Base-by-base conservation (phyloP, 2,329 filamentous ascomycete species). In the Furcasterigmium furcatum region DNA sequence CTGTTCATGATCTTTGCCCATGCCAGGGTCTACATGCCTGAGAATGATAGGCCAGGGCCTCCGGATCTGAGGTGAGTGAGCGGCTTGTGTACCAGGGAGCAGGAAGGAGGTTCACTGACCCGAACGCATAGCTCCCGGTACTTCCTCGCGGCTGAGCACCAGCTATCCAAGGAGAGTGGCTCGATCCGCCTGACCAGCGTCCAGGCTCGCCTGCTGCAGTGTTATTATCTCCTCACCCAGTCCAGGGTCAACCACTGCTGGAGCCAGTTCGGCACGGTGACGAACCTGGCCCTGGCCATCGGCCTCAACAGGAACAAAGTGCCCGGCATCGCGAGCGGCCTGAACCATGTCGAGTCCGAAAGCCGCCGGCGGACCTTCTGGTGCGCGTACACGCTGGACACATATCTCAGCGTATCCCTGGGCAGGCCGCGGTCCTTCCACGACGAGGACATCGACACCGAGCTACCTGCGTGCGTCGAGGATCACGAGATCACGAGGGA, bases 381-480 rank as follows among this genome's bases (percentile, higher is more conserved):
- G 83, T 79, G 77, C 25, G 77, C 79, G 0, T 86, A 85, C 54
- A 78, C 73, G 13, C 62, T 86, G 4, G 81, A 86, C 55, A 81
- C 78, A 42, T 85, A 86, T 49, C 68, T 87, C 12, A 81, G 80
- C 45, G 76, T 79, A 18, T 76, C 80, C 41, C 70, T 85, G 9
- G 82, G 82, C 2, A 68, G 82, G 16, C 82, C 83, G 1, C 63
- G 76, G 14, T 72, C 80, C 2, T 79, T 85, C 41, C 82, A 82
- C 47, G 79, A 85, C 40, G 80, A 84, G 38, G 80, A 84, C 45
- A 82, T 85, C 42, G 81, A 85, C 49, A 79, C 84, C 50, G 74
- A 80, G 14, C 61, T 82, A 13, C 82, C 82, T 0, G 64, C 68
- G 8, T 62, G 66, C 19, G 68, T 80, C 7, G 78, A 82, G 45